These are phyloP conservation scores for Phytophthora colocasiae DNA, from an alignment of 352 stramenopile genomes.

Conservation along the genomic window DNA sequence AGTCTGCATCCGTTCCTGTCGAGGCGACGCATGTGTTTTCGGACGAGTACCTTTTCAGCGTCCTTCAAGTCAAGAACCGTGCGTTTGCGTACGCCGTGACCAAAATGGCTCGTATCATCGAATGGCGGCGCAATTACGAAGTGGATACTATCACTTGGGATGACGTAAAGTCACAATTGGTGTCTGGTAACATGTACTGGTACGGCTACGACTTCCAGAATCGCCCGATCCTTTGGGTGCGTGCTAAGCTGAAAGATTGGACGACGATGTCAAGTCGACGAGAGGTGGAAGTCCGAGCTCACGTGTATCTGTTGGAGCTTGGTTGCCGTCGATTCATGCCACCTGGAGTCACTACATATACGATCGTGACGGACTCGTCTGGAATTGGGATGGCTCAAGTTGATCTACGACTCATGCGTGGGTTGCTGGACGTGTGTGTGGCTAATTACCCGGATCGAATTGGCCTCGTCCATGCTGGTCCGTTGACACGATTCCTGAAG, in stretches of 20 bases:
- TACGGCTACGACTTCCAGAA: conserved; percentile 76
- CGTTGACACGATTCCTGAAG: conserved; percentile 65
- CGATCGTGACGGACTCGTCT: conserved; percentile 64
- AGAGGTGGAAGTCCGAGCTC: conserved; percentile 61
- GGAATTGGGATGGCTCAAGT: conserved; percentile 55
- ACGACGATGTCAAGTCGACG: conserved; percentile 53
- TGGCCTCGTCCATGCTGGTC: conserved; percentile 62
- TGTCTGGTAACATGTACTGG: conserved; percentile 72
- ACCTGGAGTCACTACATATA: conserved; percentile 62
- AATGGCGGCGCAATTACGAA: conserved; percentile 56
- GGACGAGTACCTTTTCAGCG: conserved; percentile 68
- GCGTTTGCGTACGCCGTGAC: conserved; percentile 65
- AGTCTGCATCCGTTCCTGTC: conserved; percentile 42
- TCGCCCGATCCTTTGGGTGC: conserved; percentile 73
- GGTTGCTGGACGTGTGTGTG: conserved; percentile 66
- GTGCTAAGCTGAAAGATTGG: conserved; percentile 69
- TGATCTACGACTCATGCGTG: conserved; percentile 70
- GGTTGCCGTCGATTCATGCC: conserved; percentile 66
- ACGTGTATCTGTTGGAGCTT: conserved; percentile 68
- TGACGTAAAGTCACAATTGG: conserved; percentile 52
- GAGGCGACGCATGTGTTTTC: conserved; percentile 57
- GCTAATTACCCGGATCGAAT: conserved; percentile 76
- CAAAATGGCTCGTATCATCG: conserved; percentile 62
- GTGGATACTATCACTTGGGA: conserved; percentile 50
- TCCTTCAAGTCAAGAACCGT: conserved; percentile 67